Evolutionary conservation across 257 asterid species (phyloP).

Genomic region (Fraxinus americana): DNA sequence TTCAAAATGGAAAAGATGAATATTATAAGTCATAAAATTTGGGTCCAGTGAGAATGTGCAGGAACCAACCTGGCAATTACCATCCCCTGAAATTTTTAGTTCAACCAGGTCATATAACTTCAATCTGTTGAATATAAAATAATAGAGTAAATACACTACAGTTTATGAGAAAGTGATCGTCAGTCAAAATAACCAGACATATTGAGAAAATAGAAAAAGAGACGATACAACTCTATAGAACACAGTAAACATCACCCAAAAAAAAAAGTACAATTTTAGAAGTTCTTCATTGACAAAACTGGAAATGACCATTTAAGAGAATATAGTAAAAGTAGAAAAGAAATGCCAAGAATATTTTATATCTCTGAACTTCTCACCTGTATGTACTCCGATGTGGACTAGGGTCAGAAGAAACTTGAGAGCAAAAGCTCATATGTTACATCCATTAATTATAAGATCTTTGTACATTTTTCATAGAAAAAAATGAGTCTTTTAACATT

Average conservation of each 20-base stretch:
- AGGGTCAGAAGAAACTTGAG: not conserved
- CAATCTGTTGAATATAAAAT: constrained; percentile 45
- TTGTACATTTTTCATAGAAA: not conserved
- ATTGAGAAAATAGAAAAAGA: not conserved
- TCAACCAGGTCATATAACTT: constrained; percentile 73
- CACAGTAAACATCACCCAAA: no score
- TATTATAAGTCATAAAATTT: not conserved
- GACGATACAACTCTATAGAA: no score
- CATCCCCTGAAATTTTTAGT: constrained; percentile 83
- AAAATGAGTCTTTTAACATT: not conserved
- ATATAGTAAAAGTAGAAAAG: not conserved
- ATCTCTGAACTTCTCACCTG: not conserved
- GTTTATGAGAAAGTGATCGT: not conserved
- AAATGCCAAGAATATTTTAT: not conserved
- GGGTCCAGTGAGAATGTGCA: not conserved
- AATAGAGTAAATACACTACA: not conserved
- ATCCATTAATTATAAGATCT: not conserved
- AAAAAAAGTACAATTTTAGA: no score
- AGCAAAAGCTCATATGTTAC: not conserved
- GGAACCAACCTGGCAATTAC: constrained; percentile 86
- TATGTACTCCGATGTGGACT: not conserved
- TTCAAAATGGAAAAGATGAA: not conserved
- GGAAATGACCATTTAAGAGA: not conserved
- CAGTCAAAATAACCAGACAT: not conserved
- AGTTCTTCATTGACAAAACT: no score